Evolutionary conservation across 164 flowering plant species (phyloP).

Genomic region (Santalum album): DNA sequence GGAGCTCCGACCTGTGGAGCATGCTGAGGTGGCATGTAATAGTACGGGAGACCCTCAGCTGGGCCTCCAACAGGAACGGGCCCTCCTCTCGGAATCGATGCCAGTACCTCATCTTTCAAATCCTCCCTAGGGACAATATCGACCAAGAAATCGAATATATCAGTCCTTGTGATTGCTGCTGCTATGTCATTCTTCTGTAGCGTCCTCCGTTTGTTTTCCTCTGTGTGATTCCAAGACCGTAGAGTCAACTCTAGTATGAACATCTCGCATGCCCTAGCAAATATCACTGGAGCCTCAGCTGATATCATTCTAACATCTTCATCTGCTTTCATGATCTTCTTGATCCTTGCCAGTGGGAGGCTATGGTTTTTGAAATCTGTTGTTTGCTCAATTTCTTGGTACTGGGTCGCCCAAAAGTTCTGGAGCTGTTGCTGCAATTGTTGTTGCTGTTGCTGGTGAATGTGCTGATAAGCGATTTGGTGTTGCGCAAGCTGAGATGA

Average conservation of each 20-base stretch:
- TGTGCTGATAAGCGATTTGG: constrained; percentile 61
- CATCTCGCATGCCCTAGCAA: constrained; percentile 82
- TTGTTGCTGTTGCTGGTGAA: constrained; percentile 62
- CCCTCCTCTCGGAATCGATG: constrained; percentile 42
- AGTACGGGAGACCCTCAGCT: constrained; percentile 49
- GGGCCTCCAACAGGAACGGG: constrained; percentile 44
- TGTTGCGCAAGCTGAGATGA: constrained; percentile 53
- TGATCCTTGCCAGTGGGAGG: constrained; percentile 76
- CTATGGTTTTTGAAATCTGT: constrained; percentile 70
- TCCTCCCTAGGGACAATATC: constrained; percentile 81
- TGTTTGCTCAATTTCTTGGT: constrained; percentile 56
- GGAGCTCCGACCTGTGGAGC: constrained; percentile 43
- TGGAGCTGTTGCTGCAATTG: constrained; percentile 64
- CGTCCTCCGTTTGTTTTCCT: constrained; percentile 72
- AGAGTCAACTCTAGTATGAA: constrained; percentile 69
- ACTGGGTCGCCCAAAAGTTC: constrained; percentile 53
- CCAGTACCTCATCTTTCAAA: constrained; percentile 58
- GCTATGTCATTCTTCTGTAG: constrained; percentile 83
- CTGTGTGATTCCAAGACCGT: constrained; percentile 73
- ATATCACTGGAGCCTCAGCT: constrained; percentile 74
- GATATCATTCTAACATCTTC: constrained; percentile 85
- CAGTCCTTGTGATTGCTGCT: constrained; percentile 69
- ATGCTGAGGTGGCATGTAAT: constrained; percentile 43
- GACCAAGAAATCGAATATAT: constrained; percentile 72
- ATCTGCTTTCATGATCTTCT: constrained; percentile 83